Base-by-base conservation (phyloP, 2,329 filamentous ascomycete species). In the Tricladium varicosporioides region DNA sequence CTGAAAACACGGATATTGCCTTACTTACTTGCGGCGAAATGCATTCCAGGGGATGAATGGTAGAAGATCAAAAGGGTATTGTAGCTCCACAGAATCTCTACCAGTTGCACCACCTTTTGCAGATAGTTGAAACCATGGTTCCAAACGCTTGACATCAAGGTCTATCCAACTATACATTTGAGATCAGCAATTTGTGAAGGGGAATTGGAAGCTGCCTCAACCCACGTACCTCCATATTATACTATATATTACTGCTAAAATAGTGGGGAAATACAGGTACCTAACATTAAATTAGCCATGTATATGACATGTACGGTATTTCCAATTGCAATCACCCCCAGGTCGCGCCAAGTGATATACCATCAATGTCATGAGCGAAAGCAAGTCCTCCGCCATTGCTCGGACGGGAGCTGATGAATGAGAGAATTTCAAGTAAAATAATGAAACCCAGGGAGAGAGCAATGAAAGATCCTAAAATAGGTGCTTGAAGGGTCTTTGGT, bases 41-140 rank as follows among this genome's bases (percentile, higher is more conserved):
- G 78, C 76, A 9, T 63, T 71, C 0, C 78, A 55, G 0, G 78
- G 78, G 0, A 80, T 71, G 0, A 75, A 71, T 0, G 74, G 73
- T 0, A 80, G 48, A 56, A 78, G 76, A 44, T 78, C 74, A 56
- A 77, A 78, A 0, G 82, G 82, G 40, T 87, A 87, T 0, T 78
- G 73, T 0, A 87, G 49, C 0, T 83, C 69, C 0, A 87, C 14
- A 0, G 80, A 83, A 0, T 80, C 63, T 5, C 72, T 67, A 0
- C 73, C 80, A 0, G 61, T 62, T 0, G 78, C 78, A 0, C 82
- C 83, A 0, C 65, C 61, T 0, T 62, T 13, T 9, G 75, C 78
- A 0, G 81, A 84, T 0, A 87, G 54, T 18, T 85, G 80, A 10
- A 83, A 77, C 73, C 79, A 87, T 0, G 84, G 83, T 33, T 87